Conservation (phyloP, 441 rosid species). For the Dalechampia spathulata region DNA sequence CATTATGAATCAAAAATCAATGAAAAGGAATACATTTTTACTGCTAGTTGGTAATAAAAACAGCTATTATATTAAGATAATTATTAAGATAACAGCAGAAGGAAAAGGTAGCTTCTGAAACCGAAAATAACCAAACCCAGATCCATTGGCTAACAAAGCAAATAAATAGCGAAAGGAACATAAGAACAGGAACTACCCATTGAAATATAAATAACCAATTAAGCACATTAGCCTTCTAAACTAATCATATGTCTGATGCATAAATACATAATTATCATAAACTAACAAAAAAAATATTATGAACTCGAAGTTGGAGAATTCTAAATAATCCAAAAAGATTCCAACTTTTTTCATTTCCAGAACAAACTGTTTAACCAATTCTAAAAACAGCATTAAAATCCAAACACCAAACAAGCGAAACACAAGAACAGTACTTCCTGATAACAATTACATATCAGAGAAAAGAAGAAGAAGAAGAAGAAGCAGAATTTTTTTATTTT, state of each 20-base stretch:
- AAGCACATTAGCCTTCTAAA: conserved; percentile 16
- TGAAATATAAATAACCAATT: conserved; percentile 10
- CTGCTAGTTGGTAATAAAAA: no score
- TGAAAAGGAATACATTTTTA: no score
- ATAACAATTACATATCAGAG: not conserved
- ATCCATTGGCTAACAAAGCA: conserved; percentile 26
- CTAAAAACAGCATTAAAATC: conserved; percentile 19
- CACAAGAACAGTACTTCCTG: not conserved
- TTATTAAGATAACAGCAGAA: no score
- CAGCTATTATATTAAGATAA: no score
- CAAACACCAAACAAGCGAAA: conserved; percentile 3
- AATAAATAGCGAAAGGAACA: conserved; percentile 3
- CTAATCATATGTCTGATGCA: no score
- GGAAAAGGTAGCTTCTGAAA: not conserved
- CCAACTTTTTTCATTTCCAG: conserved; percentile 2
- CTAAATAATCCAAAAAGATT: conserved; percentile 24
- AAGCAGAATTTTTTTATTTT: conserved; percentile 6
- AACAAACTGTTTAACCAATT: conserved; percentile 9
- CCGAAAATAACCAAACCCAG: conserved; percentile 12
- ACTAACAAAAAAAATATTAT: no score
- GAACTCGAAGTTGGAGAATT: conserved; percentile 13
- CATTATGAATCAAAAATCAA: no score
- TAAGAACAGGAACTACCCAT: not conserved
- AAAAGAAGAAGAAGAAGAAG: not conserved
- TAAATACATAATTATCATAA: no score